Percentiles rank a stretch among this genome's conserved stretches.
Evolutionary conservation across 2,329 filamentous ascomycete species (phyloP).

Genomic region (Fusarium camptoceras): DNA sequence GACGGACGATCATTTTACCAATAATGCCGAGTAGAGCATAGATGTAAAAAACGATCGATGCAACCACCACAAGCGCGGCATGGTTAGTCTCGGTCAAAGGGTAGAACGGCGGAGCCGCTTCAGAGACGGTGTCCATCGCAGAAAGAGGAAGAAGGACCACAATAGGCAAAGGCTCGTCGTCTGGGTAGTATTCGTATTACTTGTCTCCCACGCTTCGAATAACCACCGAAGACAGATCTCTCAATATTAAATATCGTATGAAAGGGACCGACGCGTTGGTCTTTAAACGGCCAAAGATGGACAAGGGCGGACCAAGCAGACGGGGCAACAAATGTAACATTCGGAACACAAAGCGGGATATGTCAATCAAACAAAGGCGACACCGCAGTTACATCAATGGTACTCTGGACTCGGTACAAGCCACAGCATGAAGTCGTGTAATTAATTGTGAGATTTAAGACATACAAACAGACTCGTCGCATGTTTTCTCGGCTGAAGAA

Average conservation of each 20-base stretch:
- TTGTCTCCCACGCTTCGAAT: not conserved
- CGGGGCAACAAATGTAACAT: conserved; percentile 9
- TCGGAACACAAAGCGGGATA: not conserved
- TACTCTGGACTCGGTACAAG: not conserved
- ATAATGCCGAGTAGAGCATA: conserved; percentile 39
- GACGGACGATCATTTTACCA: conserved; percentile 39
- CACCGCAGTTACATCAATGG: not conserved
- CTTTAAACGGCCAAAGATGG: conserved; percentile 2
- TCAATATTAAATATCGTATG: not conserved
- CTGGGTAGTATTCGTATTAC: not conserved
- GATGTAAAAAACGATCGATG: conserved; percentile 36
- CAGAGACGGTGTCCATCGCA: conserved; percentile 20
- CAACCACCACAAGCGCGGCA: conserved; percentile 39
- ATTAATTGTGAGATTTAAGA: not conserved
- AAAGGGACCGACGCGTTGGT: not conserved
- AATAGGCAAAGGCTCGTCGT: not conserved
- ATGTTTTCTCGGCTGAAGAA: not conserved
- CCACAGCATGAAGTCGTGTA: not conserved
- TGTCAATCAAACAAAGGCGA: conserved; percentile 4
- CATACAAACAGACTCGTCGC: not conserved
- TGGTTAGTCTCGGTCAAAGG: conserved; percentile 38
- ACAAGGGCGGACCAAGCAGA: conserved; percentile 3
- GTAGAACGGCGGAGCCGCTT: conserved; percentile 39
- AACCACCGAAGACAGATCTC: not conserved
- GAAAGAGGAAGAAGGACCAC: not conserved